Evolutionary conservation across 345 rosid genomes (phyloP), one percentile per base, ranked within the genome.

Genomic region (Sapria himalayana): DNA sequence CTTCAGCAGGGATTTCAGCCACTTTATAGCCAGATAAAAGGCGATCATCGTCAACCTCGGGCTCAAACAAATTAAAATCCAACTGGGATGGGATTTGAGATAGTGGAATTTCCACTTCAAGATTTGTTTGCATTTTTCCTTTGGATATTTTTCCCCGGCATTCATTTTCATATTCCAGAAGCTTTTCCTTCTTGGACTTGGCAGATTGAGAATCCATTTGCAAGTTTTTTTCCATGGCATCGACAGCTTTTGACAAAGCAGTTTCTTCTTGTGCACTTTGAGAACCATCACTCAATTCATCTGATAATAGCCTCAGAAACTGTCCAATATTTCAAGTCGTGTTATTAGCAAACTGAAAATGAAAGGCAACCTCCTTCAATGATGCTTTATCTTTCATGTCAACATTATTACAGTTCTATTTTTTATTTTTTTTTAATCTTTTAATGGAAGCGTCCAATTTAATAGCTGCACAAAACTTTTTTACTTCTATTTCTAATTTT

Each of bases 301-400:
- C 92, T n/a, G 85, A 45, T 5, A 86, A 71, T 45, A 86, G 57
- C 65, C 94, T 78, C 65, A 73, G 42, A 51, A 70, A 81, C 92
- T 86, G 59, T n/a, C n/a, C n/a, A n/a, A n/a, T n/a, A n/a, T n/a
- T n/a, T n/a, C n/a, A n/a, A n/a, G n/a, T n/a, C n/a, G n/a, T n/a
- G n/a, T n/a, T n/a, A n/a, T n/a, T n/a, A n/a, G n/a, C n/a, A n/a
- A n/a, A n/a, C n/a, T n/a, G n/a, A n/a, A n/a, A n/a, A n/a, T n/a
- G n/a, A n/a, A n/a, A n/a, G n/a, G n/a, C n/a, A n/a, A n/a, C n/a
- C n/a, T n/a, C n/a, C n/a, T n/a, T n/a, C n/a, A n/a, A n/a, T n/a
- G n/a, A n/a, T n/a, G n/a, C n/a, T n/a, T n/a, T n/a, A n/a, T n/a
- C n/a, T n/a, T n/a, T n/a, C n/a, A n/a, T n/a, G n/a, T n/a, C n/a